Evolutionary conservation across 1,139 yeast species (phyloP).

Genomic region (Ogataea hybrid): DNA sequence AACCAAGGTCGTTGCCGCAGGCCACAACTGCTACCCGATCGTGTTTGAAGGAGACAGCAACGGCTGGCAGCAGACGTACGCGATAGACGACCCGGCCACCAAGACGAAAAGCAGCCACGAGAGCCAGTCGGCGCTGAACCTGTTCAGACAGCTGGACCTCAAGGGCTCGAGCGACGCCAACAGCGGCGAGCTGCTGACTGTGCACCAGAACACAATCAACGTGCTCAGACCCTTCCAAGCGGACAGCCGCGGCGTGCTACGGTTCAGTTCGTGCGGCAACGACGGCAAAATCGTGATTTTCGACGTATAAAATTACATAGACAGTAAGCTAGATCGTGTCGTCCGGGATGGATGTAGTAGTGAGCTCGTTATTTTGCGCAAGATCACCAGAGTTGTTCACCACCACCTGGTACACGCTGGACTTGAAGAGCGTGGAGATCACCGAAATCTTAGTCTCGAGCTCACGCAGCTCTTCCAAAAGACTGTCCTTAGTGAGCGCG

Average conservation of each 20-base stretch:
- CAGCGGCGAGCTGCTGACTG: slow-evolving; percentile 58
- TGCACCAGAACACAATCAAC: slow-evolving; percentile 89
- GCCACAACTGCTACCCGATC: slow-evolving; percentile 90
- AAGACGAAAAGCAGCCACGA: slow-evolving; percentile 57
- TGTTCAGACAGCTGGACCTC: slow-evolving; percentile 94
- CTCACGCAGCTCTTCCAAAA: slow-evolving; percentile 47
- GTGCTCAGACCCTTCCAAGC: slow-evolving; percentile 51
- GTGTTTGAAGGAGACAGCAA: slow-evolving; percentile 71
- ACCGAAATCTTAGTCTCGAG: slow-evolving; percentile 64
- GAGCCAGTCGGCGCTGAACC: slow-evolving; percentile 77
- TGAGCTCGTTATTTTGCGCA: slow-evolving; percentile 17
- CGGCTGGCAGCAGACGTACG: slow-evolving; percentile 67
- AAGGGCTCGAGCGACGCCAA: slow-evolving; percentile 72
- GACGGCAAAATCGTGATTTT: slow-evolving; percentile 89
- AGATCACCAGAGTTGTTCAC: slow-evolving; percentile 36
- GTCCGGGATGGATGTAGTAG: slow-evolving; percentile 16
- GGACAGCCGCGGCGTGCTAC: slow-evolving; percentile 40
- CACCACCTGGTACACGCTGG: slow-evolving; percentile 57
- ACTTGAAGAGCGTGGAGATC: slow-evolving; percentile 64
- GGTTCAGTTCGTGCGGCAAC: slow-evolving; percentile 72
- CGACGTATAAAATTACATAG: slow-evolving; percentile 29
- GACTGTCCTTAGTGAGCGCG: slow-evolving; percentile 10
- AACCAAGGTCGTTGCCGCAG: slow-evolving; percentile 76
- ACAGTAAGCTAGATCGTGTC: slow-evolving; percentile 5
- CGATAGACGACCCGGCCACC: slow-evolving; percentile 61